Conservation (phyloP, 352 stramenopile genomes). For the Phytopythium oedochilum region DNA sequence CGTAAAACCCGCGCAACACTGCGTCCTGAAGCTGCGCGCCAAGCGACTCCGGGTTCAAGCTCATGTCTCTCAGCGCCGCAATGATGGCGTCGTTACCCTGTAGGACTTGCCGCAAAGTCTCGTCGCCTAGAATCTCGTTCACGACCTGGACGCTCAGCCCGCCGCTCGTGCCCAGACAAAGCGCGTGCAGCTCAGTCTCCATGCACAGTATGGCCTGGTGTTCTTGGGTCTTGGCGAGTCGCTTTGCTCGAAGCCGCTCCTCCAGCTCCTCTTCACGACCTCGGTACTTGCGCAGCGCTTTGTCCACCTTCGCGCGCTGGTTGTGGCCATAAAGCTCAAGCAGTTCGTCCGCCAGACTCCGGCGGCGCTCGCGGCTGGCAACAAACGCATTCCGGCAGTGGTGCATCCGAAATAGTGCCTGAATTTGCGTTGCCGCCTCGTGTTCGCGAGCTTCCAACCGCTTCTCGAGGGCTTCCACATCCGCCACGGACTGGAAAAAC, state of each 20-base stretch:
- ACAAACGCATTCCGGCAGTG: conserved; percentile 19
- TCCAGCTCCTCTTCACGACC: conserved; percentile 34
- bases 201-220: conserved; percentile 20
- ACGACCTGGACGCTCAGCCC: conserved; percentile 33
- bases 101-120: conserved; percentile 30
- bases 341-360: conserved; percentile 29
- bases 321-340: conserved; percentile 31
- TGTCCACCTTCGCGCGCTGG: conserved; percentile 26
- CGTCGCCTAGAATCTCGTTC: conserved; percentile 45
- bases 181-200: conserved; percentile 30
- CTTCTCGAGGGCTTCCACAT: conserved; percentile 36
- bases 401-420: conserved; percentile 37
- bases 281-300: conserved; percentile 33
- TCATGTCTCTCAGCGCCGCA: conserved; percentile 58
- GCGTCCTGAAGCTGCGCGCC: conserved; percentile 36
- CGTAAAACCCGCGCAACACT: conserved; percentile 47
- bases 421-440: conserved; percentile 24
- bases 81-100: conserved; percentile 43
- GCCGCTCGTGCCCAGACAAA: conserved; percentile 27
- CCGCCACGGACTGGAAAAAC: conserved; percentile 20
- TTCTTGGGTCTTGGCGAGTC: conserved; percentile 15
- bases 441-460: conserved; percentile 27
- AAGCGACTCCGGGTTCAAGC: conserved; percentile 48
- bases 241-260: conserved; percentile 28
- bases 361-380: conserved; percentile 22